Evolutionary conservation across 345 rosid genomes (phyloP).

Genomic region (Camelina sativa): DNA sequence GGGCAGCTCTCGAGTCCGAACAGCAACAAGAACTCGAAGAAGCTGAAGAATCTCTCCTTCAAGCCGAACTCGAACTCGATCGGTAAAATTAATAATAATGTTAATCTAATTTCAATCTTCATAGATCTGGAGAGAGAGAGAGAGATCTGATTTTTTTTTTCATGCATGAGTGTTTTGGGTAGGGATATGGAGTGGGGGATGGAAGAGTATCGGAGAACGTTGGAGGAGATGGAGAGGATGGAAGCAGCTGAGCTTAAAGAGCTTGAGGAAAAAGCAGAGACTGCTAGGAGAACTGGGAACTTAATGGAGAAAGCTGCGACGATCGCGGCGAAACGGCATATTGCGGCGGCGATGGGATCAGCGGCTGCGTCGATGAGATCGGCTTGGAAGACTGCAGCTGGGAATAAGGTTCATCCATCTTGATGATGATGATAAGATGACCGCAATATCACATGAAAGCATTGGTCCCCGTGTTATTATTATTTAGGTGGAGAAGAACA

Average conservation of each 20-base stretch:
- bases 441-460: not conserved
- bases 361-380: slow-evolving; percentile 87
- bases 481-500: not conserved
- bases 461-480: not conserved
- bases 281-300: slow-evolving; percentile 64
- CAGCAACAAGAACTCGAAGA: slow-evolving; percentile 50
- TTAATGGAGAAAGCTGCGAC: slow-evolving; percentile 66
- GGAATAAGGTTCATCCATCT: slow-evolving; percentile 81
- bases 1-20: slow-evolving; percentile 73
- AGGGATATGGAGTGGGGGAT: slow-evolving; percentile 72
- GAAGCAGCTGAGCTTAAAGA: slow-evolving; percentile 48
- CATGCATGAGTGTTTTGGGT: too few relatives aligned
- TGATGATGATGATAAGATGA: slow-evolving; percentile 32
- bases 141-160: not conserved
- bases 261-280: slow-evolving; percentile 62
- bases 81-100: slow-evolving; percentile 27
- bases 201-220: slow-evolving; percentile 70
- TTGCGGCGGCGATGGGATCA: slow-evolving; percentile 76
- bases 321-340: slow-evolving; percentile 64
- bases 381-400: slow-evolving; percentile 66
- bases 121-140: slow-evolving; percentile 24
- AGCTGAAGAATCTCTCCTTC: slow-evolving; percentile 53
- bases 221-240: slow-evolving; percentile 74
- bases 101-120: not conserved
- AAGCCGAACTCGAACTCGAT: slow-evolving; percentile 69